A percentile compares a stretch with the other conserved stretches of the same genome.
These are phyloP conservation scores for Lojkania enalia DNA, from an alignment of 2,329 filamentous ascomycete species.

Conservation along the genomic window DNA sequence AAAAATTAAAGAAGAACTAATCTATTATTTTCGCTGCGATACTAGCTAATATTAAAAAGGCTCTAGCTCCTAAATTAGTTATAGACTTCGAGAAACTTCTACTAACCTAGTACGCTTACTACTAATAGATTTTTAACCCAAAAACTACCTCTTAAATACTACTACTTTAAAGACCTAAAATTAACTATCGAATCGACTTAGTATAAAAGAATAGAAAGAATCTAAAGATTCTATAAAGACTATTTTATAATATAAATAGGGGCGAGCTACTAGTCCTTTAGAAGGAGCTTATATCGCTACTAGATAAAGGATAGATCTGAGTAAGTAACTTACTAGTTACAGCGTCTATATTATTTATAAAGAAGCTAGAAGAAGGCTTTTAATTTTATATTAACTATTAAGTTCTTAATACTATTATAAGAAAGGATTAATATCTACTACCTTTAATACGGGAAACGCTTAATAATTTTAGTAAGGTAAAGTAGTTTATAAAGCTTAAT, in stretches of 20 bases:
- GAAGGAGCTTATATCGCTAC: neutral
- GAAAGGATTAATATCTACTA: constrained; percentile 40
- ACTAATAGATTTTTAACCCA: constrained; percentile 1
- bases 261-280: constrained; percentile 6
- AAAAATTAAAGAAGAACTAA: no score
- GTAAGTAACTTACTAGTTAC: constrained; percentile 7
- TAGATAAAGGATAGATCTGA: constrained; percentile 10
- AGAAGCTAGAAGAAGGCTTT: constrained; percentile 33
- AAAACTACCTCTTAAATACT: neutral
- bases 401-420: constrained; percentile 39
- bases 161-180: constrained; percentile 1
- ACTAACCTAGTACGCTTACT: no score
- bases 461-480: constrained; percentile 21
- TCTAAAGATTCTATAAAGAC: constrained; percentile 4
- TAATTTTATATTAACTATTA: constrained; percentile 44
- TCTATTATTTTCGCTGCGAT: neutral
- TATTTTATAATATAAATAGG: constrained; percentile 11
- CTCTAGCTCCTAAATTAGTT: neutral
- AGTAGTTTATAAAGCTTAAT: constrained; percentile 37
- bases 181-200: constrained; percentile 2
- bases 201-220: constrained; percentile 2
- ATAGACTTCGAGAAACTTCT: no score
- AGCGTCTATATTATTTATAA: constrained; percentile 35
- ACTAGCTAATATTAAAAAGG: constrained; percentile 3
- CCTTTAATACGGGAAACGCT: constrained; percentile 39